Evolutionary conservation across 2,329 filamentous ascomycete species (phyloP), one percentile per base, ranked within the genome.

Genomic region (Raffaelea arxii): DNA sequence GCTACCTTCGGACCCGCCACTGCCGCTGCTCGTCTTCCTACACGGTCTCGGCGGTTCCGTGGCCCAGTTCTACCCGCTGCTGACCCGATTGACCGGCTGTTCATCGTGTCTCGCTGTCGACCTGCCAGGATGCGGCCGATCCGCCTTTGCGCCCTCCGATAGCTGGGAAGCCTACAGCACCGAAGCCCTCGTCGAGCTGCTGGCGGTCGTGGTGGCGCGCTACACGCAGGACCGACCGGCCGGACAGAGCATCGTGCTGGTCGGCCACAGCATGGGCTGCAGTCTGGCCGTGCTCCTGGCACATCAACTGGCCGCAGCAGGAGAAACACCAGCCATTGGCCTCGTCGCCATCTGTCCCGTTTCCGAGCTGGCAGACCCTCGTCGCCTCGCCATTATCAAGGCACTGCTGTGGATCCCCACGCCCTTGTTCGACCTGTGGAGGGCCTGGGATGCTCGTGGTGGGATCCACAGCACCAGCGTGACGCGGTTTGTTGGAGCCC

Each of bases 21-120:
- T 96, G 11, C 92, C 92, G 1, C 68, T 98, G 10, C 68, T 97
- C 4, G 89, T 97, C 38, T 95, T 94, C 59, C 73, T 97, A 48
- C 92, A 97, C 59, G 92, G 92, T 2, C 74, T 97, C 10, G 92
- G 91, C n/a, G 92, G 92, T 42, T 94, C 87, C 1, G 76, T 89
- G 22, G 84, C 88, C 11, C 92, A 97, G 59, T 97, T 96, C 59
- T 77, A 86, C 46, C 79, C 85, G 25, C 68, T 97, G 5, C 67
- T 97, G 16, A 84, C 80, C 19, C 92, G 86, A 62, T 72, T 98
- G 41, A 78, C 85, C 43, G 88, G 94, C 59, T 70, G 89, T 42
- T 88, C 86, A 12, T 83, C 89, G 41, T 94, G 90, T 61, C 73
- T 94, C 35, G 86, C 88, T 4, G 80, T 97, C 52, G 92, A 98